These are phyloP conservation scores for Euphorbia lathyris DNA, from an alignment of 345 rosid species.

Conservation along the genomic window DNA sequence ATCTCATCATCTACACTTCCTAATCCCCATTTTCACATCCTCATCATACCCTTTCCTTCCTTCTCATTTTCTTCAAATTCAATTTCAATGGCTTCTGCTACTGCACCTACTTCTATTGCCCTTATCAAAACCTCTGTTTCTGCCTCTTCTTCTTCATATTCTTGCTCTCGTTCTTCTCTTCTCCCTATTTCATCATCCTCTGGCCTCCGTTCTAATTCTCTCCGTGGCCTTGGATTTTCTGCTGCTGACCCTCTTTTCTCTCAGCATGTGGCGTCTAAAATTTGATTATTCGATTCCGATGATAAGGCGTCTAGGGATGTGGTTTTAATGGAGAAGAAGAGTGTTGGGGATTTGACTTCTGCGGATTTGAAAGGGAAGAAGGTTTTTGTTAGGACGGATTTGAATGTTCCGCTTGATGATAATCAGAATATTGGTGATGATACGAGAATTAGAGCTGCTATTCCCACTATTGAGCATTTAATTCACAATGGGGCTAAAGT, in stretches of 20 bases:
- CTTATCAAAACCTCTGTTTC: constrained; percentile 54
- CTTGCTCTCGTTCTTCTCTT: constrained; percentile 39
- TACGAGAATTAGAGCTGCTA: constrained; percentile 86
- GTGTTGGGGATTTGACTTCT: constrained; percentile 70
- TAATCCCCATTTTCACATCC: not conserved
- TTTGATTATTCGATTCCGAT: constrained; percentile 26
- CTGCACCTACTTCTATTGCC: constrained; percentile 60
- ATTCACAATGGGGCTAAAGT: constrained; percentile 85
- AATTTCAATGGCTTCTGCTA: constrained; percentile 53
- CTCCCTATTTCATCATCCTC: constrained; percentile 47
- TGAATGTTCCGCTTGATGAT: constrained; percentile 92
- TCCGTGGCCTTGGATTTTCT: constrained; percentile 58
- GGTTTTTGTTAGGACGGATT: constrained; percentile 89
- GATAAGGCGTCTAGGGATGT: constrained; percentile 46
- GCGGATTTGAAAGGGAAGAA: constrained; percentile 93
- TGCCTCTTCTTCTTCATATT: constrained; percentile 33
- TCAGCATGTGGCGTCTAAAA: constrained; percentile 45
- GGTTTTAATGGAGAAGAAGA: constrained; percentile 83
- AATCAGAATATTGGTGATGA: constrained; percentile 93
- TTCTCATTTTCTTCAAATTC: not conserved
- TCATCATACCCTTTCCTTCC: constrained; percentile 4
- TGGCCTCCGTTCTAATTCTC: constrained; percentile 25
- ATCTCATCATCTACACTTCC: too few species aligned
- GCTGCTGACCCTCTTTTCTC: constrained; percentile 50
- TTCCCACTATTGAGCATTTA: constrained; percentile 96